Evolutionary conservation across 495 filamentous ascomycete species (phyloP).

Genomic region (Hypoxylon perforatum): DNA sequence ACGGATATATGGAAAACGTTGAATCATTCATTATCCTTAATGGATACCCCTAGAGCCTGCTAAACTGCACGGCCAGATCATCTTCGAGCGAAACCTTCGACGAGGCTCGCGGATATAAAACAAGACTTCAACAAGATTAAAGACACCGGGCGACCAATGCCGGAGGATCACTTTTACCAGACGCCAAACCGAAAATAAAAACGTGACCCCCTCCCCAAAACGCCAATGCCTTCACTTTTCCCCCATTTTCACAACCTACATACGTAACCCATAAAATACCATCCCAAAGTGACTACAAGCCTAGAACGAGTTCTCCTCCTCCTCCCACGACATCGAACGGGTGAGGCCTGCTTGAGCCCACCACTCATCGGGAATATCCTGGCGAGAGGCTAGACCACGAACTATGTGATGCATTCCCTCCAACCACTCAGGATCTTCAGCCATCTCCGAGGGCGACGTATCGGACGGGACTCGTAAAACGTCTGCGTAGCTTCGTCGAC

Average conservation of each 20-base stretch:
- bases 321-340: conserved; percentile 62
- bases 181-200: background rate
- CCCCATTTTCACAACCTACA: background rate
- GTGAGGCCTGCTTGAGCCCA: conserved; percentile 79
- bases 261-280: background rate
- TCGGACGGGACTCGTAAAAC: background rate
- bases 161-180: background rate
- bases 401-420: conserved; percentile 75
- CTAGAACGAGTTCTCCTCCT: conserved; percentile 41
- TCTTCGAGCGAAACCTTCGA: no score
- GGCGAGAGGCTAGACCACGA: conserved; percentile 69
- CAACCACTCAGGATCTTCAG: conserved; percentile 60
- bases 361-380: conserved; percentile 81
- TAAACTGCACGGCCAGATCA: no score
- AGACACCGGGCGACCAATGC: no score
- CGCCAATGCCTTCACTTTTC: background rate
- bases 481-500: conserved; percentile 51
- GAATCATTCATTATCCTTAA: no score
- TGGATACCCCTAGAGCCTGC: no score
- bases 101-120: no score
- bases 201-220: background rate
- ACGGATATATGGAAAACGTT: no score
- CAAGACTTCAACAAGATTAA: no score
- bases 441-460: background rate
- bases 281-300: no score